Base-by-base conservation (phyloP, 495 filamentous ascomycete genomes). In the Penicillium roqueforti region DNA sequence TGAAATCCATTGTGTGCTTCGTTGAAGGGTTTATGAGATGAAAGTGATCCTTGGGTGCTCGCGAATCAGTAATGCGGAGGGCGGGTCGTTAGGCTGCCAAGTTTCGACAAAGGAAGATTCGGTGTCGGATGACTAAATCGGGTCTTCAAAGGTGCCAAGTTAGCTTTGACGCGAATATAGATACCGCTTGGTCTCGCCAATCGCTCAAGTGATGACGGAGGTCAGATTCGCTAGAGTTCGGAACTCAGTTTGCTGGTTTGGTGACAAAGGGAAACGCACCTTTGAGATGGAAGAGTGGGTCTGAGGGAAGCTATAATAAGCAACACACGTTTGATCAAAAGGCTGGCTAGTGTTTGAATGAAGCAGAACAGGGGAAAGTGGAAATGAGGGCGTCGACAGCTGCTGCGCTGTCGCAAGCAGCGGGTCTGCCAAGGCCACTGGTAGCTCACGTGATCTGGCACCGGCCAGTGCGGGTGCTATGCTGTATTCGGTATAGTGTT, bases 1-100 rank as follows among this genome's bases (percentile, higher is more conserved):
- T 80, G 67, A 79, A 74, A 60, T 82, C 79, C 79, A 82, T 81
- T 61, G 55, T 69, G 61, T 49, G 34, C 29, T 57, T 42, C 36
- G 7, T 19, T 31, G 46, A 43, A 7, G 20, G 22, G 32, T 25
- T 36, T 13, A 29, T 1, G 13, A 2, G 29, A 25, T 40, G 32
- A 26, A 45, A 53, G 44, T 16, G 54, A 58, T 60, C 29, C 46
- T 57, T 19, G 36, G 54, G 45, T 45, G 57, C 48, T 56, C 44
- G 18, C 23, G 7, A 43, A 26, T 45, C 36, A 38, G 47, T 38
- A 18, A 37, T 45, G 16, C 51, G 40, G 31, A 42, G 20, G 34
- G 26, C 34, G 44, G 48, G 53, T 51, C 41, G 49, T 42, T 56
- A 59, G 52, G 47, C 49, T 42, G 36, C 49, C 16, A 31, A 18